Evolutionary conservation across 768 basidiomycete species (phyloP).

Genomic region (Pisolithus microcarpus): DNA sequence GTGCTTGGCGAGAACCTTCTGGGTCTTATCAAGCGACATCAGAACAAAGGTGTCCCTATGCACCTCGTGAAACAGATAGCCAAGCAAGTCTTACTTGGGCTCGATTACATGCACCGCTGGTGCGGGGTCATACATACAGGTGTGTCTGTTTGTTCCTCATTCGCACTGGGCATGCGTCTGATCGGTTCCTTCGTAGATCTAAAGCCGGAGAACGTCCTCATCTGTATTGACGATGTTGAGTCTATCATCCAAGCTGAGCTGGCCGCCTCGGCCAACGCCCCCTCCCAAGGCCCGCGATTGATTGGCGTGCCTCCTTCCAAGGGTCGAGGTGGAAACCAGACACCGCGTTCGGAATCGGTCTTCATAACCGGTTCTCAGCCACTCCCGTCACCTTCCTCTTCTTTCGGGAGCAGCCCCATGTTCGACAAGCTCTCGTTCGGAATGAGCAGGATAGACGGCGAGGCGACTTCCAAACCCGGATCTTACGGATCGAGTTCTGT

Average conservation of each 20-base stretch:
- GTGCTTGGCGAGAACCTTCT: slow-evolving; percentile 96
- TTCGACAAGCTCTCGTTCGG: slow-evolving; percentile 87
- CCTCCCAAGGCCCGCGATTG: slow-evolving; percentile 48
- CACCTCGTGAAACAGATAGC: slow-evolving; percentile 91
- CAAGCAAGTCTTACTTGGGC: slow-evolving; percentile 89
- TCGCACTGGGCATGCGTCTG: neutral
- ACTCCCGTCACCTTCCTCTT: slow-evolving; percentile 77
- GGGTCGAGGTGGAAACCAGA: slow-evolving; percentile 94
- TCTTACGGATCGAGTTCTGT: slow-evolving; percentile 22
- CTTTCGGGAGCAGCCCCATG: slow-evolving; percentile 60
- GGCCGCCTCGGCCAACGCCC: slow-evolving; percentile 32
- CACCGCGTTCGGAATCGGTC: slow-evolving; percentile 73
- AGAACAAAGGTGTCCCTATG: slow-evolving; percentile 96
- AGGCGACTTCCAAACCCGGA: slow-evolving; percentile 30
- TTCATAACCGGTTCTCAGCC: slow-evolving; percentile 94
- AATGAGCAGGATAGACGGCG: slow-evolving; percentile 81
- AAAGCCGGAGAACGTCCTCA: slow-evolving; percentile 97
- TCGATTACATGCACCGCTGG: slow-evolving; percentile 97
- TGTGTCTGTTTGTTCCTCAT: slow-evolving; percentile 21
- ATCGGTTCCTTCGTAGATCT: slow-evolving; percentile 48
- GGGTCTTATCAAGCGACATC: slow-evolving; percentile 94
- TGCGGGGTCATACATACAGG: slow-evolving; percentile 97
- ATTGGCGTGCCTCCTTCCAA: slow-evolving; percentile 91
- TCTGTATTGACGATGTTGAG: slow-evolving; percentile 96
- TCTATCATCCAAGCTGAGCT: slow-evolving; percentile 83